These are phyloP conservation scores for Mucor ambiguus DNA, from an alignment of 371 early-diverging fungal genomes.

Conservation along the genomic window DNA sequence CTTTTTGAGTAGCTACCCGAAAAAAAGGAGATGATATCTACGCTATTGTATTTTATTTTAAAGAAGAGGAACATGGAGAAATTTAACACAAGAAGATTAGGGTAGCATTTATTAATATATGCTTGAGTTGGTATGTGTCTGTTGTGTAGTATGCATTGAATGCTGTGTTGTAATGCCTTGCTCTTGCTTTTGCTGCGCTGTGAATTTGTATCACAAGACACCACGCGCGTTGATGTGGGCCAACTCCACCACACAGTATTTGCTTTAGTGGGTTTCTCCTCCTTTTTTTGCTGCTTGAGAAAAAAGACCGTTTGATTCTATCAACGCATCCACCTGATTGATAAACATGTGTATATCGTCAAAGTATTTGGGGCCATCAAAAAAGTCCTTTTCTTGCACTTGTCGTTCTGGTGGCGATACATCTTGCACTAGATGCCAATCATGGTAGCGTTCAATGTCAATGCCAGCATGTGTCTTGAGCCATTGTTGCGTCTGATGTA, in stretches of 20 bases:
- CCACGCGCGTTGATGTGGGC: neutral
- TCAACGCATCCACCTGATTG: constrained; percentile 22
- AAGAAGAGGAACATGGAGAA: too few relatives aligned
- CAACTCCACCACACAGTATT: neutral
- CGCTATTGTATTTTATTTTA: neutral
- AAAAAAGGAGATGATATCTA: neutral
- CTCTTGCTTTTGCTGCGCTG: neutral
- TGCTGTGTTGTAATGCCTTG: neutral
- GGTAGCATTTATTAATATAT: neutral
- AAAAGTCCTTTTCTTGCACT: neutral
- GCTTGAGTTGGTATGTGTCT: neutral
- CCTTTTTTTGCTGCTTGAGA: constrained; percentile 6
- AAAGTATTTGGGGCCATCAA: constrained; percentile 20
- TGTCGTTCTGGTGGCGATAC: neutral
- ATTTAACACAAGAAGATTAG: neutral
- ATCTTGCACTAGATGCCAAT: constrained; percentile 10
- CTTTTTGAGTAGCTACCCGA: neutral
- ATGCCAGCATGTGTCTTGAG: constrained; percentile 2
- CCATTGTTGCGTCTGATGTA: constrained; percentile 10
- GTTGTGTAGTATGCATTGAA: neutral
- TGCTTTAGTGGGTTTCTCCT: neutral
- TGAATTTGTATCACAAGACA: neutral
- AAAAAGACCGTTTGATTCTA: constrained; percentile 23
- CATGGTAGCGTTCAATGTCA: neutral
- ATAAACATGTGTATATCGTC: constrained; percentile 24